Conservation (phyloP, 2,329 filamentous ascomycete species). For the Curvularia sp. region DNA sequence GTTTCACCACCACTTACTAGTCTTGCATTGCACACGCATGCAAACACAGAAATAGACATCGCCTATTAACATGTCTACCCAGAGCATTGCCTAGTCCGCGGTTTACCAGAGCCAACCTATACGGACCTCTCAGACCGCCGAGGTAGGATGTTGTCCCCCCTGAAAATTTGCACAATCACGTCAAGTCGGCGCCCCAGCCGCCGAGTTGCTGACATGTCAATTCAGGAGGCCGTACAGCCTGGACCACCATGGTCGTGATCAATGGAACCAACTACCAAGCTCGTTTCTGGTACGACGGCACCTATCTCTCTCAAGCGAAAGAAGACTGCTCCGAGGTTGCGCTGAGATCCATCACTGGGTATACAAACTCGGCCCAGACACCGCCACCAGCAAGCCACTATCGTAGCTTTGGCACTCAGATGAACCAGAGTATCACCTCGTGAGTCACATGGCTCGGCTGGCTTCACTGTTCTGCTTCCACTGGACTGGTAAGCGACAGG, state of each 20-base stretch:
- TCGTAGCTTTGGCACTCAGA: conserved; percentile 8
- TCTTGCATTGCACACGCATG: not conserved
- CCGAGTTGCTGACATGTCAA: conserved; percentile 3
- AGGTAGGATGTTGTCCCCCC: conserved; percentile 30
- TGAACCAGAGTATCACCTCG: conserved; percentile 10
- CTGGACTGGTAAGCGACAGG: not conserved
- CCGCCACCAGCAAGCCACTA: conserved; percentile 40
- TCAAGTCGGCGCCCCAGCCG: not conserved
- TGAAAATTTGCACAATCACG: not conserved
- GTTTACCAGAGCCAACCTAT: conserved; percentile 38
- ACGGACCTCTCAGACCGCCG: conserved; percentile 50
- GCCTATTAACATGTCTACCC: conserved; percentile 6
- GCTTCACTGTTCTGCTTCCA: not conserved
- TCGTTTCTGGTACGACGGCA: conserved; percentile 49
- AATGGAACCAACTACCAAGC: conserved; percentile 39
- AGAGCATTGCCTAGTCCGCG: conserved; percentile 43
- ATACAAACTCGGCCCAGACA: conserved; percentile 21
- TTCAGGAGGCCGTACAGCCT: conserved; percentile 49
- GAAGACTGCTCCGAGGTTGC: conserved; percentile 49
- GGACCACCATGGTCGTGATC: conserved; percentile 42
- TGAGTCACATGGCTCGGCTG: not conserved
- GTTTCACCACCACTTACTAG: not conserved
- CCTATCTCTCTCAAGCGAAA: conserved; percentile 42
- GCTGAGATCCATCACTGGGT: conserved; percentile 33
- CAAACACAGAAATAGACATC: not conserved